A percentile compares a stretch with the other conserved stretches of the same genome.
These are phyloP conservation scores for Corymbia citriodora DNA, from an alignment of 441 rosid genomes.

Conservation along the genomic window DNA sequence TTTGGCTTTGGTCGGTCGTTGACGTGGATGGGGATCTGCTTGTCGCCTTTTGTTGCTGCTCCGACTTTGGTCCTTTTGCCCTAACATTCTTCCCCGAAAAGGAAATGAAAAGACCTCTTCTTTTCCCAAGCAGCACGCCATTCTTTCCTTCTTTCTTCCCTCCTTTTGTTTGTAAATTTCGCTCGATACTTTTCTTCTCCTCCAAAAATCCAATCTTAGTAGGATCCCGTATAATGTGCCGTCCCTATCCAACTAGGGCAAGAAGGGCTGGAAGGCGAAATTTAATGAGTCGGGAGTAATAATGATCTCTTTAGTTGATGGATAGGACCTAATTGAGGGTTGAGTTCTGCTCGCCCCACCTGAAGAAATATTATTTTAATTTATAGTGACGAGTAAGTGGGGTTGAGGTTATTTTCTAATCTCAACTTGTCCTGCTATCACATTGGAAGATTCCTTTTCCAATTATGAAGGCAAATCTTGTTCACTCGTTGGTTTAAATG, in stretches of 20 bases:
- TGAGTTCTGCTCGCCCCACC: not conserved
- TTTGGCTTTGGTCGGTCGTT: no score
- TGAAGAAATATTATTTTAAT: not conserved
- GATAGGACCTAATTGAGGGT: not conserved
- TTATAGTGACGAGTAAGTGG: not conserved
- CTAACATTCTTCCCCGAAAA: no score
- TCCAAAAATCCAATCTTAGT: not conserved
- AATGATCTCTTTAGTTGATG: not conserved
- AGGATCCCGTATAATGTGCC: not conserved
- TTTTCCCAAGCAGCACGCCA: not conserved
- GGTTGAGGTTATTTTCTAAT: not conserved
- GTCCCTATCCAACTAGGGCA: not conserved
- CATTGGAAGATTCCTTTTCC: not conserved
- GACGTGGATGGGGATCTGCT: not conserved
- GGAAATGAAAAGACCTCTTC: no score
- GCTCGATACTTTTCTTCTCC: not conserved
- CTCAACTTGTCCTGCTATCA: not conserved
- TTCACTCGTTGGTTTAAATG: not conserved
- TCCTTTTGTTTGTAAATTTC: not conserved
- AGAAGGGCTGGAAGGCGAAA: no score
- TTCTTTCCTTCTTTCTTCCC: not conserved
- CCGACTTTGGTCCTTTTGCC: not conserved
- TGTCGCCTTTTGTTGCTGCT: not conserved
- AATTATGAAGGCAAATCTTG: not conserved
- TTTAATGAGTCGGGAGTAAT: not conserved